Base-by-base conservation (phyloP, 1,284 basidiomycete genomes). In the Austroboletus rostrupii region DNA sequence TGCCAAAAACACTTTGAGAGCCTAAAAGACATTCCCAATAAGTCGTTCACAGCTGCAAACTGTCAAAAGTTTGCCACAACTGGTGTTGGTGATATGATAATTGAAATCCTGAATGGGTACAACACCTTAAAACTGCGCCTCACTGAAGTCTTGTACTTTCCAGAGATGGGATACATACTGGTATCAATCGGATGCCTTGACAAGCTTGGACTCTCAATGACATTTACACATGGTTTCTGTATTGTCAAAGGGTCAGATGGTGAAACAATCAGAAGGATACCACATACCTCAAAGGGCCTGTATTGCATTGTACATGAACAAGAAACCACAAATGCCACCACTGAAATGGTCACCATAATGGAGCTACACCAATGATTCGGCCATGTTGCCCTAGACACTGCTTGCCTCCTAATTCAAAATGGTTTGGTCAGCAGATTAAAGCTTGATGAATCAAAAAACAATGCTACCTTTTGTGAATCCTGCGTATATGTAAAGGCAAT, bases 81-180 rank as follows among this genome's bases (percentile, higher is more conserved):
- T 1, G 67, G 72, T 1, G 61, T 52, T 1, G 70, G 74, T 0
- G 57, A 71, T 17, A 54, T 76, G 50, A 46, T 62, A 0, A 57
- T 77, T 9, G 56, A 69, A 7, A 46, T 75, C 20, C 71, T 70
- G 3, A 70, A 74, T 56, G 67, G 71, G 8, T 50, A 49, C 6
- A 48, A 64, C 3, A 35, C 49, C 2, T 61, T 56, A 0, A 46
- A 61, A 8, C 43, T 75, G 1, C 43, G 50, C 0, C 66, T 76
- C 3, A 68, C 53, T 0, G 58, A 73, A 16, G 72, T 74, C 1
- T 52, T 74, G 0, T 70, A 61, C 44, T 60, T 61, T 9, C 71
- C 67, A 0, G 58, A 66, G 3, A 62, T 72, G 7, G 62, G 62
- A 1, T 68, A 69, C 36, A 72, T 63, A 0, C 54, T 73, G 0